Conservation (phyloP, 257 asterid species). For the Asclepias syriaca region DNA sequence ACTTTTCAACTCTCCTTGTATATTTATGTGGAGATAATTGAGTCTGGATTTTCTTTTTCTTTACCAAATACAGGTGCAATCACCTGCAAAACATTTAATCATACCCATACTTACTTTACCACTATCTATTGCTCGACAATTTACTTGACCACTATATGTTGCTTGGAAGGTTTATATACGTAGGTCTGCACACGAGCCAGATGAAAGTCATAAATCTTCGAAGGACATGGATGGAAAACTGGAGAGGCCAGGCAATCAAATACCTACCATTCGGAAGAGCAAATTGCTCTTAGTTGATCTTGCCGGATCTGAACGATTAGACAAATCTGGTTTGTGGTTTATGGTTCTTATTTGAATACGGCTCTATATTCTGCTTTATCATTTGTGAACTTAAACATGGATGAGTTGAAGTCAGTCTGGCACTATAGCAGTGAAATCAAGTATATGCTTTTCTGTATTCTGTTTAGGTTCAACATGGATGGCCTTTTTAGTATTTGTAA, state of each 20-base stretch:
- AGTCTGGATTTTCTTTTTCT: background rate
- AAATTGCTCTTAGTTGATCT: constrained; percentile 88
- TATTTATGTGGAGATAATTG: background rate
- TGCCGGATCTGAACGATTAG: constrained; percentile 88
- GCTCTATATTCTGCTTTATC: background rate
- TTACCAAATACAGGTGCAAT: background rate
- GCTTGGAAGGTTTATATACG: constrained; percentile 55
- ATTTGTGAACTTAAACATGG: background rate
- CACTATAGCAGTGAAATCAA: background rate
- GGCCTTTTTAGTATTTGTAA: background rate
- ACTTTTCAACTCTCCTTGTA: background rate
- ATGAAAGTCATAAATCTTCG: constrained; percentile 35
- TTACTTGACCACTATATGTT: constrained; percentile 8
- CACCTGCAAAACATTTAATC: background rate
- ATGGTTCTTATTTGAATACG: constrained; percentile 2
- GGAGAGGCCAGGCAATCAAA: constrained; percentile 33
- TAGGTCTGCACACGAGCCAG: constrained; percentile 45
- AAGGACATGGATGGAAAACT: constrained; percentile 31
- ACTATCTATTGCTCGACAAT: constrained; percentile 10
- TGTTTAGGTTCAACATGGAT: background rate
- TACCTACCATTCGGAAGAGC: constrained; percentile 70
- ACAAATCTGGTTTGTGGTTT: constrained; percentile 67
- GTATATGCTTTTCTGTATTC: background rate
- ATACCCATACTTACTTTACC: background rate
- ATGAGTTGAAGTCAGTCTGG: background rate